Percentiles rank a stretch among this genome's conserved stretches.
Evolutionary conservation across 371 early-diverging fungal species (phyloP).

Genomic region (Zopfochytrium polystomum): DNA sequence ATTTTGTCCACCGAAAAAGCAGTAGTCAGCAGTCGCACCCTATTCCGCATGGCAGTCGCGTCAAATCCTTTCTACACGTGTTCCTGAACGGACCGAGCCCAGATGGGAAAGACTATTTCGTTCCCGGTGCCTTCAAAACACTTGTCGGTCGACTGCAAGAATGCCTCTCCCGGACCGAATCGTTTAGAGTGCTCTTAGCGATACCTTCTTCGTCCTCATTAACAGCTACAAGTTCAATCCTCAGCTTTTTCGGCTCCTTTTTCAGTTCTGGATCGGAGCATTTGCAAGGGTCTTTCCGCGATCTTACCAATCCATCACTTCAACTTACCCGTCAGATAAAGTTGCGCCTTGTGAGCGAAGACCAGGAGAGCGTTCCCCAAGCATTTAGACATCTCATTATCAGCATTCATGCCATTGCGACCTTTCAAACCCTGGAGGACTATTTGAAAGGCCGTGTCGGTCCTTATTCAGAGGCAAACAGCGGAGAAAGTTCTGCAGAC

Average conservation of each 20-base stretch:
- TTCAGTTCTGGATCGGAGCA: constrained; percentile 1
- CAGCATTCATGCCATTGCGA: constrained; percentile 81
- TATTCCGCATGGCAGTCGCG: constrained; percentile 11
- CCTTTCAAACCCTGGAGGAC: constrained; percentile 75
- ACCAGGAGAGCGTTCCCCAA: constrained; percentile 46
- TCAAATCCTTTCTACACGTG: constrained; percentile 47
- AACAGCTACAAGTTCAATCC: neutral
- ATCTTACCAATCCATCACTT: constrained; percentile 52
- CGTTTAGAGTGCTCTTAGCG: constrained; percentile 60
- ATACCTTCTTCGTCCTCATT: constrained; percentile 20
- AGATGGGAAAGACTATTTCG: constrained; percentile 22
- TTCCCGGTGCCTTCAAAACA: constrained; percentile 35
- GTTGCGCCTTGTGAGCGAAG: constrained; percentile 55
- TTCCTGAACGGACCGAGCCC: constrained; percentile 54
- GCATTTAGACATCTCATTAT: constrained; percentile 61
- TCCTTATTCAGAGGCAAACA: neutral
- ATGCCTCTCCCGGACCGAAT: constrained; percentile 66
- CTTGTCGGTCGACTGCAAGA: constrained; percentile 74
- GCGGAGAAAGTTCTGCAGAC: neutral
- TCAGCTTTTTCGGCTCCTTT: constrained; percentile 20
- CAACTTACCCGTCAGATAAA: constrained; percentile 76
- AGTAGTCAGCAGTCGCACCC: too few species aligned
- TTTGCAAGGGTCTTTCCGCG: constrained; percentile 6
- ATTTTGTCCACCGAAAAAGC: too few species aligned
- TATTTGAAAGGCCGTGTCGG: constrained; percentile 61